phyloP scores from a whole-genome alignment of 352 stramenopile genomes.

The Pythium sp. region DNA sequence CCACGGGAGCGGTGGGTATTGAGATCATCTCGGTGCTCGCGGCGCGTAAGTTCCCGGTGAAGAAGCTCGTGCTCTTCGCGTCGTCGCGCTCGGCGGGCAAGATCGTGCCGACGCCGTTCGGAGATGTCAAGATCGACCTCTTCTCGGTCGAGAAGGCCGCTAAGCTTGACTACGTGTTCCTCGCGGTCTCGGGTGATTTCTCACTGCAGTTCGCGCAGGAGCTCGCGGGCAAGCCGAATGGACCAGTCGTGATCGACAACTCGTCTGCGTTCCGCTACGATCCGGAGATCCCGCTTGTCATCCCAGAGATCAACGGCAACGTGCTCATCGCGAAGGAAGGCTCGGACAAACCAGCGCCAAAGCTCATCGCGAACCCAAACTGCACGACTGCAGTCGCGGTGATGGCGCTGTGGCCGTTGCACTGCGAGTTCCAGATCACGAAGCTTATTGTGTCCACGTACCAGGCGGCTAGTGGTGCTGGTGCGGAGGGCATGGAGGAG shows the following conservation, averaged over 20 bases:
- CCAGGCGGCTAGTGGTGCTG: conserved; percentile 91
- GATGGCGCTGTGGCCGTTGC: conserved; percentile 96
- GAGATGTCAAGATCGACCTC: conserved; percentile 92
- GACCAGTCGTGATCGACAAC: conserved; percentile 98
- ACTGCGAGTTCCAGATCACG: conserved; percentile 96
- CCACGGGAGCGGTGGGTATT: conserved; percentile 94
- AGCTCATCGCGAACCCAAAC: conserved; percentile 99
- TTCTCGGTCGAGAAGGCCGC: conserved; percentile 92
- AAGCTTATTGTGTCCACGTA: conserved; percentile 96
- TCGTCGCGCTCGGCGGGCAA: conserved; percentile 92
- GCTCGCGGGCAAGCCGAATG: conserved; percentile 76
- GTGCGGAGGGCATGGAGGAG: conserved; percentile 94
- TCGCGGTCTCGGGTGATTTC: conserved; percentile 97
- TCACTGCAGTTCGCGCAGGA: conserved; percentile 93
- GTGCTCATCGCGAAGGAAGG: conserved; percentile 61
- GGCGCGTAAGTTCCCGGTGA: conserved; percentile 86
- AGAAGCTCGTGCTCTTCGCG: conserved; percentile 94
- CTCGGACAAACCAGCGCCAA: conserved; percentile 39
- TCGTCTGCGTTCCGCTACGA: conserved; percentile 96
- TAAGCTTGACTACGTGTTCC: conserved; percentile 96
- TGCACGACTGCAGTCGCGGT: conserved; percentile 97
- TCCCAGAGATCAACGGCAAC: conserved; percentile 95
- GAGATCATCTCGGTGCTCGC: conserved; percentile 94
- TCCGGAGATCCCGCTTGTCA: conserved; percentile 89
- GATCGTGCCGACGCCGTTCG: conserved; percentile 87